Evolutionary conservation across 1,139 yeast species (phyloP).

Genomic region (Kodamaea suecica): DNA sequence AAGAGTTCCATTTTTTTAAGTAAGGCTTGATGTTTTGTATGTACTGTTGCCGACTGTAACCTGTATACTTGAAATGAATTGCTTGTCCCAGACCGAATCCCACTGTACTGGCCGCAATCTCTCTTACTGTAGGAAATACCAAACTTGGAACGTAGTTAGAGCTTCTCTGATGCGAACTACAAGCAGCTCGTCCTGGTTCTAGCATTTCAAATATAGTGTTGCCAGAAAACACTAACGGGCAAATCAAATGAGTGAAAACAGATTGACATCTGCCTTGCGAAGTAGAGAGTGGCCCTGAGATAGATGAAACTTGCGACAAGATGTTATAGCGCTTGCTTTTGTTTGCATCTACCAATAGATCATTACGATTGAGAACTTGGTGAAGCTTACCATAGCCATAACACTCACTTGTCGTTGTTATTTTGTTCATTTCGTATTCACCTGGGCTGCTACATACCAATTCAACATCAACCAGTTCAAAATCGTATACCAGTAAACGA

Average conservation of each 20-base stretch:
- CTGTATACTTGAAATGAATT: slow-evolving; percentile 46
- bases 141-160: slow-evolving; percentile 44
- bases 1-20: slow-evolving; percentile 30
- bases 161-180: slow-evolving; percentile 23
- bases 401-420: slow-evolving; percentile 15
- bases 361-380: slow-evolving; percentile 34
- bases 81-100: slow-evolving; percentile 55
- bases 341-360: slow-evolving; percentile 24
- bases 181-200: slow-evolving; percentile 28
- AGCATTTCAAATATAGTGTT: slow-evolving; percentile 17
- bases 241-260: slow-evolving; percentile 53
- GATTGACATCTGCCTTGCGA: slow-evolving; percentile 36
- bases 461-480: slow-evolving; percentile 46
- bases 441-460: slow-evolving; percentile 61
- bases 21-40: slow-evolving; percentile 35
- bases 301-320: slow-evolving; percentile 57
- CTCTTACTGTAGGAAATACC: slow-evolving; percentile 54
- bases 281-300: slow-evolving; percentile 51
- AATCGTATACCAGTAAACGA: slow-evolving; percentile 36
- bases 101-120: slow-evolving; percentile 40
- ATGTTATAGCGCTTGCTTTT: slow-evolving; percentile 26
- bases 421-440: slow-evolving; percentile 17
- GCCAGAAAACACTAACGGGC: slow-evolving; percentile 39
- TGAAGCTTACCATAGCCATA: slow-evolving; percentile 56
- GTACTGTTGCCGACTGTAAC: slow-evolving; percentile 24